A percentile compares a stretch with the other conserved stretches of the same genome.
Conservation (phyloP, 2,329 filamentous ascomycete species). For the Cercospora brassicicola region DNA sequence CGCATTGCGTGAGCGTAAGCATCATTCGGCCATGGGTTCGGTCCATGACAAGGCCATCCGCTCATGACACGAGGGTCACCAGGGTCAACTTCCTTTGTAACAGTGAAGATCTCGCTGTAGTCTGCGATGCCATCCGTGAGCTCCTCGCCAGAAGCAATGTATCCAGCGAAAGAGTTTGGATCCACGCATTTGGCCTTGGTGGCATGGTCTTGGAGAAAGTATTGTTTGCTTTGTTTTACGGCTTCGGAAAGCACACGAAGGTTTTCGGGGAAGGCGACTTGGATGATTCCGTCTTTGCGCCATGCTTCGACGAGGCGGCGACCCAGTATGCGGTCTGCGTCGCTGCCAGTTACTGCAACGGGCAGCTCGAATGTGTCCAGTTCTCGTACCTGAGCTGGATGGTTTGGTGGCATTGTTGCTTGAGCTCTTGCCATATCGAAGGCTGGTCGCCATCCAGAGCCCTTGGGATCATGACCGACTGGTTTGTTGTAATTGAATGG, state of each 20-base stretch:
- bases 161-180: slow-evolving; percentile 17
- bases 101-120: slow-evolving; percentile 21
- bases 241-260: slow-evolving; percentile 17
- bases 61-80: slow-evolving; percentile 11
- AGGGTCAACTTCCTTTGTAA: slow-evolving; percentile 15
- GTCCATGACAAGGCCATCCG: slow-evolving; percentile 17
- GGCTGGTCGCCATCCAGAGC: neutral
- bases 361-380: slow-evolving; percentile 16
- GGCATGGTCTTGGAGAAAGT: slow-evolving; percentile 12
- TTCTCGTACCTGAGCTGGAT: slow-evolving; percentile 11
- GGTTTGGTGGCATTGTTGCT: slow-evolving; percentile 12
- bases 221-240: slow-evolving; percentile 17
- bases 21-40: slow-evolving; percentile 13
- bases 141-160: slow-evolving; percentile 20
- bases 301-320: slow-evolving; percentile 11
- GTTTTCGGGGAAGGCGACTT: slow-evolving; percentile 12
- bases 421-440: slow-evolving; percentile 5
- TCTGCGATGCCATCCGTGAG: slow-evolving; percentile 20
- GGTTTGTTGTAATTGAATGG: neutral
- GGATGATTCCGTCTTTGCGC: slow-evolving; percentile 15
- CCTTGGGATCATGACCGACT: neutral
- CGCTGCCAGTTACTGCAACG: slow-evolving; percentile 14
- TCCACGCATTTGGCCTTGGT: slow-evolving; percentile 16
- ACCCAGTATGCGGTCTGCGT: slow-evolving; percentile 2
- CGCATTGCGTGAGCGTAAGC: slow-evolving; percentile 9